Conservation (phyloP, 164 flowering plant species). For the Protea cynaroides region DNA sequence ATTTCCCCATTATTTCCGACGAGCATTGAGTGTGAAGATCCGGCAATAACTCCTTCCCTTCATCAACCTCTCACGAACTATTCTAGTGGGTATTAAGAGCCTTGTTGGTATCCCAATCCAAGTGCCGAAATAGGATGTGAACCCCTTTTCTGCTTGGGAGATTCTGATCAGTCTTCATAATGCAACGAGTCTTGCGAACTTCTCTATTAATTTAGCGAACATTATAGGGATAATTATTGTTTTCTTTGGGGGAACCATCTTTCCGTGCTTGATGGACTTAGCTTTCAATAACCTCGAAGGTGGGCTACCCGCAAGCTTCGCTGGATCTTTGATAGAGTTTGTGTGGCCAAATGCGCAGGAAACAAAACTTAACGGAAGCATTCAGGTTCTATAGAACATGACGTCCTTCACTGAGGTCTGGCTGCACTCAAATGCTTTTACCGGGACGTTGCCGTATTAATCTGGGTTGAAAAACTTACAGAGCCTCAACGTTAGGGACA, state of each 20-base stretch:
- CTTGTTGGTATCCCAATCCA: too few species aligned
- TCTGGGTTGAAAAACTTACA: conserved; percentile 41
- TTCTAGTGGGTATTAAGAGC: too few species aligned
- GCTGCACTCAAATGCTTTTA: conserved; percentile 68
- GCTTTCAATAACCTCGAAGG: conserved; percentile 62
- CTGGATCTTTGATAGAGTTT: conserved; percentile 51
- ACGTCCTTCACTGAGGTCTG: too few species aligned
- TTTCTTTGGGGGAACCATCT: conserved; percentile 37
- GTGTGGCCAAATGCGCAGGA: conserved; percentile 85
- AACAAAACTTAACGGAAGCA: conserved; percentile 47
- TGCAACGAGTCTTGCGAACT: conserved; percentile 56
- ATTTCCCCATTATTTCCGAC: too few species aligned
- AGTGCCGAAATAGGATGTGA: too few species aligned
- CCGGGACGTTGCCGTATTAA: conserved; percentile 84
- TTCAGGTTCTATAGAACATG: too few species aligned
- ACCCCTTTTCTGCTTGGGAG: too few species aligned
- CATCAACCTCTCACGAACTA: too few species aligned
- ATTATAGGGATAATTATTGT: conserved; percentile 57
- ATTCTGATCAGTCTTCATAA: conserved; percentile 49
- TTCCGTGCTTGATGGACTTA: conserved; percentile 50
- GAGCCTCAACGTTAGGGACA: conserved; percentile 63
- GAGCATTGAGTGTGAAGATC: too few species aligned
- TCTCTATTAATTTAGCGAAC: conserved; percentile 79
- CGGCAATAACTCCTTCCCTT: too few species aligned
- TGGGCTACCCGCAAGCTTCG: conserved; percentile 47